Conservation (phyloP, 1,284 basidiomycete genomes). For the Irpex sp. region DNA sequence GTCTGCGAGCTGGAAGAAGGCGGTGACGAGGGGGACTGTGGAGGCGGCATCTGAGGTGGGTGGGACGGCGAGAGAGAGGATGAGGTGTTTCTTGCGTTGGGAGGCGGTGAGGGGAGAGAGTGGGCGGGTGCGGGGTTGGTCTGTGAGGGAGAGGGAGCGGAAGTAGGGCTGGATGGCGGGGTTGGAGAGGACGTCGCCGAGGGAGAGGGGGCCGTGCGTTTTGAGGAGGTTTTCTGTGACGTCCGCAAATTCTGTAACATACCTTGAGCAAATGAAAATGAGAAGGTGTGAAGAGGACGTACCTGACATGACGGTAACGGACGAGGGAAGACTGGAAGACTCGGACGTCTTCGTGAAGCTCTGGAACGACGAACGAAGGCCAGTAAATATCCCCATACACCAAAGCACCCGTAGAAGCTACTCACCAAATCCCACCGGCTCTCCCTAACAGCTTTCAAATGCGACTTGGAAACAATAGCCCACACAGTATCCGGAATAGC, state of each 20-base stretch:
- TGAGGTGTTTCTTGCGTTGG: constrained; percentile 66
- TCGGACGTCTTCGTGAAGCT: constrained; percentile 80
- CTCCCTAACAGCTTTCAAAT: constrained; percentile 64
- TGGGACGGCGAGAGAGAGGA: constrained; percentile 63
- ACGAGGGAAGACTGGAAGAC: constrained; percentile 51
- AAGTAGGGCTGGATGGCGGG: constrained; percentile 71
- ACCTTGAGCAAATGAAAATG: not conserved
- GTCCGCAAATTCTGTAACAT: constrained; percentile 65
- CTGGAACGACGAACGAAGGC: constrained; percentile 32
- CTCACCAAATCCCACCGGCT: constrained; percentile 84
- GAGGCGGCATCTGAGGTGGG: constrained; percentile 44
- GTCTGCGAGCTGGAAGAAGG: constrained; percentile 75
- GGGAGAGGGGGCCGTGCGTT: constrained; percentile 46
- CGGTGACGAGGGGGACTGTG: constrained; percentile 59
- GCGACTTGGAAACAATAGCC: constrained; percentile 79
- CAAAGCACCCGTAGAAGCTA: constrained; percentile 13
- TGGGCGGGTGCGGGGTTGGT: constrained; percentile 77
- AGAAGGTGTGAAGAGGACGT: constrained; percentile 8
- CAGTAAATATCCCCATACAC: not conserved
- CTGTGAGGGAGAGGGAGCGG: constrained; percentile 78
- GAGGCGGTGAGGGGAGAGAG: constrained; percentile 40
- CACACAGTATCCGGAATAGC: constrained; percentile 71
- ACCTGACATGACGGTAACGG: constrained; percentile 75
- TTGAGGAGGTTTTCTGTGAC: constrained; percentile 79
- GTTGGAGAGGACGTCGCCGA: constrained; percentile 58